Conservation (phyloP, 164 flowering plant genomes). For the Vitis rupestris region DNA sequence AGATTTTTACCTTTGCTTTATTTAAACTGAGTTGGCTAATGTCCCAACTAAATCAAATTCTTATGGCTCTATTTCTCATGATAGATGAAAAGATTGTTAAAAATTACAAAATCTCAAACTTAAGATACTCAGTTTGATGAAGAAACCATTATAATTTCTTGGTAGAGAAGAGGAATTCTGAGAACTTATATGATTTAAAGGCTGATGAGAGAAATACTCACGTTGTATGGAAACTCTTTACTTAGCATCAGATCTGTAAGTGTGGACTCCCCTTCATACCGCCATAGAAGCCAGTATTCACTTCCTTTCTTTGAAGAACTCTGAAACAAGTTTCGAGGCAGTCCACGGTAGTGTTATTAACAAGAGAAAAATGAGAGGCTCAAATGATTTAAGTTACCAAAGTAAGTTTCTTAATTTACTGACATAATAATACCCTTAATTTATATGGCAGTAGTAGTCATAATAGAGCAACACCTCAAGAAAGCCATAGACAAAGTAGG, state of each 20-base stretch:
- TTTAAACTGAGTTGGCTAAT: too few relatives aligned
- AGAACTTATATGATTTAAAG: background rate
- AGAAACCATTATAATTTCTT: background rate
- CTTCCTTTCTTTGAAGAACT: conserved; percentile 71
- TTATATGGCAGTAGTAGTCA: conserved; percentile 15
- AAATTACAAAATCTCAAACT: too few relatives aligned
- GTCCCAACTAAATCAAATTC: too few relatives aligned
- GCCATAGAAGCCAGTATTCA: conserved; percentile 97
- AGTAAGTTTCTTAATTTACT: background rate
- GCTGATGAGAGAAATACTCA: conserved; percentile 44
- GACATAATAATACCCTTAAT: conserved; percentile 20
- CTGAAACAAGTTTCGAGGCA: conserved; percentile 40
- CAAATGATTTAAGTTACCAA: background rate
- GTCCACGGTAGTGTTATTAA: background rate
- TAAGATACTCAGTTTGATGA: too few relatives aligned
- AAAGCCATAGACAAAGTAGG: conserved; percentile 91
- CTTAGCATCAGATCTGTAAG: conserved; percentile 82
- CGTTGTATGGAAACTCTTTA: conserved; percentile 97
- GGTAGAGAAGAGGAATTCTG: background rate
- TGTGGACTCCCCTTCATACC: conserved; percentile 89
- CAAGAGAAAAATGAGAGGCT: background rate
- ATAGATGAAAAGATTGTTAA: too few relatives aligned
- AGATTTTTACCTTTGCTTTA: too few relatives aligned
- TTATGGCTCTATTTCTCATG: too few relatives aligned
- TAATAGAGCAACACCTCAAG: conserved; percentile 70